Evolutionary conservation across 78 protist genomes (phyloP), one percentile per base, ranked within the genome.

Genomic region (Dictyostelium purpureum): DNA sequence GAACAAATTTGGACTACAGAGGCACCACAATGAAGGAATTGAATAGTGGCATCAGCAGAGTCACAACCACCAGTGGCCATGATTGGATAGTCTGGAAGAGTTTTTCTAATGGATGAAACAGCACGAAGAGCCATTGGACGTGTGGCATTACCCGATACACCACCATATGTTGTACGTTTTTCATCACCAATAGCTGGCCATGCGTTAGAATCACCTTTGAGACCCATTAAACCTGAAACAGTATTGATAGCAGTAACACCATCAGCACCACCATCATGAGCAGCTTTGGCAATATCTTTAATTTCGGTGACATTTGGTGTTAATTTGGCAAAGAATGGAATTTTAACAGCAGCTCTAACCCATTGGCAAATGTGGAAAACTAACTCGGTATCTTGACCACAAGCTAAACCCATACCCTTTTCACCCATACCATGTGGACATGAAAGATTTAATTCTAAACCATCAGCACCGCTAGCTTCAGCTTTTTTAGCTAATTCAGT

Each of bases 401-500:
- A 96, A 2, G 99, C 99, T 16, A 97, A 77, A 79, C 98, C 99
- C 98, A 98, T 96, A 40, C 97, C 98, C 28, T 80, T 85, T 92
- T 97, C 98, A 35, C 96, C 96, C 97, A 96, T 94, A 74, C 99
- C 99, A 71, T 98, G 98, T 37, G 99, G 99, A 96, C 99, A 98
- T 9, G 98, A 97, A 26, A 98, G 80, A 90, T 98, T 98, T 59
- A 97, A 85, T 90, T 98, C 99, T 14, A 97, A 70, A 14, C 96
- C 97, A 65, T 97, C 99, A 14, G 99, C 95, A 43, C 96, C 97
- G 1, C 98, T 76, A 0, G 82, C 98, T 37, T 65, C 93, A 2
- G 98, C 89, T 95, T 76, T 26, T 65, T 73, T 82, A 47, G 98
- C 97, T 1, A 98, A 82, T 65, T 87, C 93, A 26, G 91, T 63